Evolutionary conservation across 257 asterid species (phyloP).

Genomic region (Solanum medicagineum): DNA sequence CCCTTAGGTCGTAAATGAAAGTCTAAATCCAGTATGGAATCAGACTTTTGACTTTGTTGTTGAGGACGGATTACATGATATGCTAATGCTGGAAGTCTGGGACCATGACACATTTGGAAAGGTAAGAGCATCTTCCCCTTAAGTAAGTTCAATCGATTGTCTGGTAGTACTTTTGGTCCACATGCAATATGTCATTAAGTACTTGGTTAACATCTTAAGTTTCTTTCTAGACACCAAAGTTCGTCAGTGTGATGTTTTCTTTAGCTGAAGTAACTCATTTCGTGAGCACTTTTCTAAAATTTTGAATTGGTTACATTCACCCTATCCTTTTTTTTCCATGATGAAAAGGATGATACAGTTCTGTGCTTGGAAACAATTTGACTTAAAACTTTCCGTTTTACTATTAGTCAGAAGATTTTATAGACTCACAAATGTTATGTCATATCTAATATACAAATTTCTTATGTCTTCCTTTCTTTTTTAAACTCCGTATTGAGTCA

Average conservation of each 20-base stretch:
- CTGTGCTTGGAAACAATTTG: neutral
- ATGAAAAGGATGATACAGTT: too few species aligned
- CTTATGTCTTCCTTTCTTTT: neutral
- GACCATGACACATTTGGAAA: constrained; percentile 87
- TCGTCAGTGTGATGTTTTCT: neutral
- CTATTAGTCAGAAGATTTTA: neutral
- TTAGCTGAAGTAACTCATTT: neutral
- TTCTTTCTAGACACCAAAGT: neutral
- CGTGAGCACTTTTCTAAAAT: neutral
- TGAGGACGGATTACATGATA: constrained; percentile 85
- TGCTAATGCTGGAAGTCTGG: constrained; percentile 66
- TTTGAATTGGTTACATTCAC: neutral
- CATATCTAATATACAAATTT: neutral
- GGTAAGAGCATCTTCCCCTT: constrained; percentile 23
- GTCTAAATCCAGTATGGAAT: constrained; percentile 84
- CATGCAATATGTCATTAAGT: neutral
- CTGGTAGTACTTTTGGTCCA: neutral
- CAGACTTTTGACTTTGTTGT: constrained; percentile 93
- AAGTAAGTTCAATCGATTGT: neutral
- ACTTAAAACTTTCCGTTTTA: neutral
- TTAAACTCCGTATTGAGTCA: neutral
- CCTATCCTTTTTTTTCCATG: neutral
- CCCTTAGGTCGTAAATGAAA: constrained; percentile 60
- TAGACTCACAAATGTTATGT: neutral
- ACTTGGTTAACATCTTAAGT: neutral